Conservation (phyloP, 306 rosid species). For the Crotalaria pallida region DNA sequence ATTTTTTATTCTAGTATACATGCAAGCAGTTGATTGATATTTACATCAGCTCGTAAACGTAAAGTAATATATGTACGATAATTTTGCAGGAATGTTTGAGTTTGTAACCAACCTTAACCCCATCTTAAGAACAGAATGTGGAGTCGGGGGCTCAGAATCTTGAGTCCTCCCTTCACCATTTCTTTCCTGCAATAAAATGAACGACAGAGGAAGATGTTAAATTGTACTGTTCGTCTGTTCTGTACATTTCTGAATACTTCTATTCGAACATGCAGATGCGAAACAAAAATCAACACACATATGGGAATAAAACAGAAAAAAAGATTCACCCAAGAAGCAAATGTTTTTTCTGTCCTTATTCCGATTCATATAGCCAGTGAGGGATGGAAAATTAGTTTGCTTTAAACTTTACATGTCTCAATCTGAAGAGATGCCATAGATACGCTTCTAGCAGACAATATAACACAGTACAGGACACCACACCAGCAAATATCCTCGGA, state of each 20-base stretch:
- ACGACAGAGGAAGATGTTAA: conserved; percentile 15
- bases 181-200: conserved; percentile 62
- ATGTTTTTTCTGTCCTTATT: background rate
- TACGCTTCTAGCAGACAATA: background rate
- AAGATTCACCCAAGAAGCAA: background rate
- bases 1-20: conserved; percentile 8
- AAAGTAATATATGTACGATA: background rate
- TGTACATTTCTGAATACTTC: background rate
- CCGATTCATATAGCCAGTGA: background rate
- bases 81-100: background rate
- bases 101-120: conserved; percentile 65
- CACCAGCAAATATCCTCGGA: background rate
- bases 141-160: conserved; percentile 93
- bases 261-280: background rate
- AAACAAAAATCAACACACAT: background rate
- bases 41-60: background rate
- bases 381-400: background rate
- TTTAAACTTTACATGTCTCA: conserved; percentile 10
- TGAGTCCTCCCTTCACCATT: conserved; percentile 65
- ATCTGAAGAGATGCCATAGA: conserved; percentile 6
- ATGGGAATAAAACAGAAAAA: background rate
- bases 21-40: conserved; percentile 18
- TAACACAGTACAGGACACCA: background rate
- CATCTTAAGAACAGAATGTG: conserved; percentile 77
- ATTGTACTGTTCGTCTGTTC: background rate